Conservation (phyloP, 768 basidiomycete genomes). For the Lyophyllum decastes region DNA sequence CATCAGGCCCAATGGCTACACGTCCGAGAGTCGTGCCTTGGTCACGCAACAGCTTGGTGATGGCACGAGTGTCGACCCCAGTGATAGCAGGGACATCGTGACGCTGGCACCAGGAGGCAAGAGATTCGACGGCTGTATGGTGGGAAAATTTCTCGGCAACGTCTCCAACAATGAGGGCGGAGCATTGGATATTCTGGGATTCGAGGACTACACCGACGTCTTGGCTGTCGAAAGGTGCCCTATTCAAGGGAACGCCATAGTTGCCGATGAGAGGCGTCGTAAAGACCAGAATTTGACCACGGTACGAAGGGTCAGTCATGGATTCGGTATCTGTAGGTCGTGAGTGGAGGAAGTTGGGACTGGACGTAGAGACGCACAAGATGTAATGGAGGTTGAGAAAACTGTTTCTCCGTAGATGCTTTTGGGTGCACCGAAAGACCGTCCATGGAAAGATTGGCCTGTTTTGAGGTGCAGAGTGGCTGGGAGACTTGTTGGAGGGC, state of each 20-base stretch:
- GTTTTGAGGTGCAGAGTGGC: conserved; percentile 91
- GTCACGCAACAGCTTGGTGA: conserved; percentile 90
- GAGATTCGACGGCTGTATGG: conserved; percentile 89
- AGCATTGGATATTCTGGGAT: conserved; percentile 86
- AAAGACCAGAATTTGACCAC: conserved; percentile 97
- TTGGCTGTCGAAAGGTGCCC: conserved; percentile 64
- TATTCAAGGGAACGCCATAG: conserved; percentile 92
- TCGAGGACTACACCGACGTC: conserved; percentile 91
- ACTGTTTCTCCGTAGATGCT: conserved; percentile 97
- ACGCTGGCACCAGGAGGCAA: conserved; percentile 91
- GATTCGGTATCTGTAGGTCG: conserved; percentile 87
- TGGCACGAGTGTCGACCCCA: conserved; percentile 96
- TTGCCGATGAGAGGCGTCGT: conserved; percentile 98
- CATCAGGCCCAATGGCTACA: conserved; percentile 80
- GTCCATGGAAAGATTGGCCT: conserved; percentile 89
- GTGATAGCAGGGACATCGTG: conserved; percentile 91
- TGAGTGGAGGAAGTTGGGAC: background rate
- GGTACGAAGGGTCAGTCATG: conserved; percentile 99
- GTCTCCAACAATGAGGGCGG: conserved; percentile 91
- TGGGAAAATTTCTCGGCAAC: conserved; percentile 96
- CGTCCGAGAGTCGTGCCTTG: conserved; percentile 96
- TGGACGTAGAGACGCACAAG: conserved; percentile 62
- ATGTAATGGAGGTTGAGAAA: conserved; percentile 98
- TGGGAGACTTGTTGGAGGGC: conserved; percentile 51
- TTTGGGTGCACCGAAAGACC: conserved; percentile 84